Evolutionary conservation across 108 stramenopile genomes (phyloP).

Genomic region (Pseudonitzschia delicatissima): DNA sequence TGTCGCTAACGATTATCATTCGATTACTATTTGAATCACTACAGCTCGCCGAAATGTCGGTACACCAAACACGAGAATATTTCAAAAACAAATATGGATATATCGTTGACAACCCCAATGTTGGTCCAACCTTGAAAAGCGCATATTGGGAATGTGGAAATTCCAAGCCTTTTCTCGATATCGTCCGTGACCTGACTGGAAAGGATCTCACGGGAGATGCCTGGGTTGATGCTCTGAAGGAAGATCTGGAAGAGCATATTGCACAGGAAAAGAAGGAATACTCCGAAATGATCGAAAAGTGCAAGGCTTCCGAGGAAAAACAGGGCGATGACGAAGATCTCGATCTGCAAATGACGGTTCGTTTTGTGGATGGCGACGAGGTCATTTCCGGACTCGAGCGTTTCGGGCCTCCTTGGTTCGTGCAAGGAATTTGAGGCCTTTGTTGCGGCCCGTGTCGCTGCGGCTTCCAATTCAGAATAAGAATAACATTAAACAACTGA

Average conservation of each 20-base stretch:
- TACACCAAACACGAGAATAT: constrained; percentile 69
- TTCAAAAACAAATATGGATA: constrained; percentile 56
- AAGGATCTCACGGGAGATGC: constrained; percentile 63
- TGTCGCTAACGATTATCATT: background rate
- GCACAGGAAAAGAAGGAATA: constrained; percentile 54
- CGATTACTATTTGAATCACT: too few species aligned
- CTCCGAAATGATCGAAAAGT: constrained; percentile 37
- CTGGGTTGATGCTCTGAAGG: constrained; percentile 53
- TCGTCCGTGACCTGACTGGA: constrained; percentile 65
- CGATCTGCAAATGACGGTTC: constrained; percentile 65
- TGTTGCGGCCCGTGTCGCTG: constrained; percentile 36
- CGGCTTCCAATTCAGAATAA: too few species aligned
- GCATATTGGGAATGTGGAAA: constrained; percentile 72
- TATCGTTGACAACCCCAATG: constrained; percentile 68
- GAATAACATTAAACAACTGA: too few species aligned
- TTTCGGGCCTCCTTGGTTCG: constrained; percentile 45
- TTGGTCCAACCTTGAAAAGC: constrained; percentile 54
- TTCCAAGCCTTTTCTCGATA: constrained; percentile 56
- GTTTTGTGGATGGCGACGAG: constrained; percentile 68
- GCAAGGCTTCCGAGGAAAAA: background rate
- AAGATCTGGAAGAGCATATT: constrained; percentile 56
- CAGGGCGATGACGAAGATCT: constrained; percentile 18
- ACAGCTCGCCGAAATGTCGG: constrained; percentile 71
- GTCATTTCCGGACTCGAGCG: constrained; percentile 58
- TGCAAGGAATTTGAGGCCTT: constrained; percentile 67